These are phyloP conservation scores for Candida multigemmis DNA, from an alignment of 805 yeast species.

Conservation along the genomic window DNA sequence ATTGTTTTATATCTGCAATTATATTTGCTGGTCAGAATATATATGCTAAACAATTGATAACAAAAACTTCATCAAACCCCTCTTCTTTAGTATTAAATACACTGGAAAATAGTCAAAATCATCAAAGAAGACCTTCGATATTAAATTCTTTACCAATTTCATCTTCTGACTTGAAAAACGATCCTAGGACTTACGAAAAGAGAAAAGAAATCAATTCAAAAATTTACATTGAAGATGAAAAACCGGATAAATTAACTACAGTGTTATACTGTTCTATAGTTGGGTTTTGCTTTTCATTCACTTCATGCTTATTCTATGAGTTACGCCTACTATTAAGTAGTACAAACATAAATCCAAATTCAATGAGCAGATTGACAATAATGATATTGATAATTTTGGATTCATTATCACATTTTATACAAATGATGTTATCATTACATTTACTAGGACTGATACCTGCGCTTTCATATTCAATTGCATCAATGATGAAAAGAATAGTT, in stretches of 20 bases:
- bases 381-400: conserved; percentile 52
- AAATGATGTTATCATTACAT: conserved; percentile 75
- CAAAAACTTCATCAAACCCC: conserved; percentile 16
- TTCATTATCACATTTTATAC: conserved; percentile 71
- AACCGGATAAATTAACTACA: conserved; percentile 76
- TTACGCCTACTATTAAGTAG: conserved; percentile 22
- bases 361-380: no score
- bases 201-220: no score
- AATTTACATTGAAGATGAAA: conserved; percentile 18
- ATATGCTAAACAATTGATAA: conserved; percentile 75
- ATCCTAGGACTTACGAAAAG: no score
- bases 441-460: conserved; percentile 76
- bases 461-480: conserved; percentile 78
- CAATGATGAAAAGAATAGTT: conserved; percentile 81
- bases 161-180: conserved; percentile 17
- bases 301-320: conserved; percentile 64
- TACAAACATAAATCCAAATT: conserved; percentile 6
- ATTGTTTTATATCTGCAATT: conserved; percentile 58
- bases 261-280: conserved; percentile 68
- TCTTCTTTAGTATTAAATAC: conserved; percentile 17
- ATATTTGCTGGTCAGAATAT: conserved; percentile 82
- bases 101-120: conserved; percentile 3
- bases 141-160: conserved; percentile 5
- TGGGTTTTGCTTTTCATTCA: conserved; percentile 65
- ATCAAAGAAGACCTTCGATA: conserved; percentile 8